Evolutionary conservation across 1,284 basidiomycete species (phyloP).

Genomic region (Xerocomus nothofagi): DNA sequence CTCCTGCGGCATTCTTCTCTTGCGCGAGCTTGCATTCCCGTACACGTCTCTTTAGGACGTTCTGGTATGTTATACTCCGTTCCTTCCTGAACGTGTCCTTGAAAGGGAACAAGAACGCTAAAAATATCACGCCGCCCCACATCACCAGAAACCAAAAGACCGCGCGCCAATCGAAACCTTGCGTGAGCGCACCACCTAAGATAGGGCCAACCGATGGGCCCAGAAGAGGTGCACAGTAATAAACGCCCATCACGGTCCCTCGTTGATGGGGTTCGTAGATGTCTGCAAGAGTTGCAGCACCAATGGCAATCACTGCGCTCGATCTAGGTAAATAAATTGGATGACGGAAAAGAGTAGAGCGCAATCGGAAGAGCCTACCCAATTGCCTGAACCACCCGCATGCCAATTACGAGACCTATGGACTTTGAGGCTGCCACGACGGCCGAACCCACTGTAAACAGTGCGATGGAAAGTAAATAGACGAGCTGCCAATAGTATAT

Average conservation of each 20-base stretch:
- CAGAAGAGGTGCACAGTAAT: slow-evolving; percentile 63
- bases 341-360: background rate
- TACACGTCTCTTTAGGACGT: slow-evolving; percentile 43
- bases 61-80: slow-evolving; percentile 76
- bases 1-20: slow-evolving; percentile 10
- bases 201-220: slow-evolving; percentile 73
- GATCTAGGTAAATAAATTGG: slow-evolving; percentile 44
- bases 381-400: slow-evolving; percentile 66
- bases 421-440: slow-evolving; percentile 62
- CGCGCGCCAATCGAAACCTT: slow-evolving; percentile 73
- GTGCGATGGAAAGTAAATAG: slow-evolving; percentile 60
- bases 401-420: slow-evolving; percentile 72
- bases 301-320: slow-evolving; percentile 74
- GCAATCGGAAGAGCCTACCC: slow-evolving; percentile 43
- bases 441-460: slow-evolving; percentile 65
- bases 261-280: slow-evolving; percentile 80
- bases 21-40: background rate
- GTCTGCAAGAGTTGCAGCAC: slow-evolving; percentile 81
- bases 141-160: slow-evolving; percentile 83
- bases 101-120: slow-evolving; percentile 68
- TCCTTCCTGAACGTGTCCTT: slow-evolving; percentile 78
- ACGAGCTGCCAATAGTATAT: slow-evolving; percentile 46
- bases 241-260: slow-evolving; percentile 81
- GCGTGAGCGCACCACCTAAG: slow-evolving; percentile 67
- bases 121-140: slow-evolving; percentile 55